A percentile compares a stretch with the other conserved stretches of the same genome.
Conservation (phyloP, 2,329 filamentous ascomycete species). For the Colletotrichum zoysiae region DNA sequence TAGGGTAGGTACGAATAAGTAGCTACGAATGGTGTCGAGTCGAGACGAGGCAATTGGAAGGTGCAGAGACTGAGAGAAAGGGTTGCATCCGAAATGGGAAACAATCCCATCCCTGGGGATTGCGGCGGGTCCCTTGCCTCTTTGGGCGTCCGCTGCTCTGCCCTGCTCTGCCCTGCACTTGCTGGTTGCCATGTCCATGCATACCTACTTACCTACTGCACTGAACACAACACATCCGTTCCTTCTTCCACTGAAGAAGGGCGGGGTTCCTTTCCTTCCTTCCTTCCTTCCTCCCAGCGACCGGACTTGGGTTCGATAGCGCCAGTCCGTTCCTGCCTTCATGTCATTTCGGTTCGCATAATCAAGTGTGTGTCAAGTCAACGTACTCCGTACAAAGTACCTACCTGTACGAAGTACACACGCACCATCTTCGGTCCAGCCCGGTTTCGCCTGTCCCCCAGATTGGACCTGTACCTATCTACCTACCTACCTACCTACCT, state of each 20-base stretch:
- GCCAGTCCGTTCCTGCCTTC: not conserved
- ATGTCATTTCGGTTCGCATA: not conserved
- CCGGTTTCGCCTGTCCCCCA: not conserved
- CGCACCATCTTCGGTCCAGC: not conserved
- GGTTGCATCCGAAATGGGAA: not conserved
- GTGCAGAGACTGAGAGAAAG: not conserved
- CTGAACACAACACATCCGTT: not conserved
- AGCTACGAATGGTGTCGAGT: no score
- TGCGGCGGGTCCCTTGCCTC: slow-evolving; percentile 12
- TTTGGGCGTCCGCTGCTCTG: no score
- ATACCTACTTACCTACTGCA: no score
- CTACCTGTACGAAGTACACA: no score
- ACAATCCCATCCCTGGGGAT: slow-evolving; percentile 3
- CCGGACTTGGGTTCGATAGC: not conserved
- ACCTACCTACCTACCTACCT: no score
- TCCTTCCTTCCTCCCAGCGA: no score
- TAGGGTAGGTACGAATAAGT: no score
- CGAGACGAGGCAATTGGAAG: not conserved
- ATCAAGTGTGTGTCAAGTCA: no score
- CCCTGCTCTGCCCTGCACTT: no score
- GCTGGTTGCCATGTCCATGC: no score
- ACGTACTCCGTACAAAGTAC: no score
- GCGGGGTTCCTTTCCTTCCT: not conserved
- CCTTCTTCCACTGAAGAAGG: not conserved
- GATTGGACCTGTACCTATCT: no score